Conservation (phyloP, 1,139 yeast genomes). For the Saccharomyces hybrid region DNA sequence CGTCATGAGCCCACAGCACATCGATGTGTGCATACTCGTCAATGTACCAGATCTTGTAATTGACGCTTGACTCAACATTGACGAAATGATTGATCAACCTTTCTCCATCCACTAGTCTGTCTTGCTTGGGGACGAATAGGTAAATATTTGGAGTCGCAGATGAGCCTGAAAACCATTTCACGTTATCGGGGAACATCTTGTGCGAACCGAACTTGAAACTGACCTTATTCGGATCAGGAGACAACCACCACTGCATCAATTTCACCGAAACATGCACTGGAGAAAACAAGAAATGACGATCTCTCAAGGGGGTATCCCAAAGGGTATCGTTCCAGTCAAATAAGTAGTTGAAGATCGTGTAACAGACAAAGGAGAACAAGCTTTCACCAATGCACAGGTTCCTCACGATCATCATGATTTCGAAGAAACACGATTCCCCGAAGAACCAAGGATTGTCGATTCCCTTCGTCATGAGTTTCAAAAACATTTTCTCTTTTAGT, state of each 20-base stretch:
- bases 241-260: slow-evolving; percentile 88
- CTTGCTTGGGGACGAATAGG: slow-evolving; percentile 48
- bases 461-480: slow-evolving; percentile 34
- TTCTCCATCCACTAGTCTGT: slow-evolving; percentile 53
- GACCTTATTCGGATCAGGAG: slow-evolving; percentile 18
- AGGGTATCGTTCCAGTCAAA: slow-evolving; percentile 78
- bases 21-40: slow-evolving; percentile 77
- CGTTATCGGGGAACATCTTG: slow-evolving; percentile 26
- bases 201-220: slow-evolving; percentile 27
- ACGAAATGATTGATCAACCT: slow-evolving; percentile 41
- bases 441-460: slow-evolving; percentile 42
- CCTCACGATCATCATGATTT: slow-evolving; percentile 49
- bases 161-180: slow-evolving; percentile 27
- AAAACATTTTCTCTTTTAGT: slow-evolving; percentile 48
- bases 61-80: slow-evolving; percentile 40
- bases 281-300: slow-evolving; percentile 74
- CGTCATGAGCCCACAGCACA: slow-evolving; percentile 82
- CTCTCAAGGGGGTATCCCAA: slow-evolving; percentile 65
- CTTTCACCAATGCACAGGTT: slow-evolving; percentile 39
- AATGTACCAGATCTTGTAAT: slow-evolving; percentile 39
- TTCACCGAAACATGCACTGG: slow-evolving; percentile 75
- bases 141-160: slow-evolving; percentile 32
- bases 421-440: slow-evolving; percentile 55
- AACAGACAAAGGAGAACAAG: slow-evolving; percentile 57
- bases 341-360: slow-evolving; percentile 71